Percentiles rank a stretch among this genome's conserved stretches.
phyloP scores from a whole-genome alignment of 345 rosid species.

The Aquilaria yunnanensis region DNA sequence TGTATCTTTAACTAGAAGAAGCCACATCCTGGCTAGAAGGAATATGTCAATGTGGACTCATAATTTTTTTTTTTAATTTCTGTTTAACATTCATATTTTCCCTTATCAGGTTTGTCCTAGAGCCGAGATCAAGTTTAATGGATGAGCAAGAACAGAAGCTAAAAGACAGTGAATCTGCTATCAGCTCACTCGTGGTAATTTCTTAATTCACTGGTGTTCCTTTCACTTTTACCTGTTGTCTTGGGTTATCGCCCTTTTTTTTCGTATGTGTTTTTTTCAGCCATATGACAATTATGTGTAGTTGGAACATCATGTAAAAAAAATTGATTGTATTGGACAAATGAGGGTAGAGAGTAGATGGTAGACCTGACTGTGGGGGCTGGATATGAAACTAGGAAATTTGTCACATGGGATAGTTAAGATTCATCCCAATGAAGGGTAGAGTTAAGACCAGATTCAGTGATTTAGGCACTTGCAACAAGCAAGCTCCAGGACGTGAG shows the following conservation, averaged over 20 bases:
- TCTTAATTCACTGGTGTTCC: background rate
- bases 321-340: too few relatives aligned
- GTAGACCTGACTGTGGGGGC: too few relatives aligned
- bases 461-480: too few relatives aligned
- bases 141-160: conserved; percentile 80
- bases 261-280: background rate
- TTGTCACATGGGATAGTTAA: too few relatives aligned
- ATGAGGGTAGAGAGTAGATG: too few relatives aligned
- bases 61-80: conserved; percentile 16
- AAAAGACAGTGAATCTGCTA: conserved; percentile 80
- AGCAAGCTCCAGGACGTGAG: too few relatives aligned
- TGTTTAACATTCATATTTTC: conserved; percentile 5
- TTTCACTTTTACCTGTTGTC: background rate
- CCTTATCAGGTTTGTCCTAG: conserved; percentile 71
- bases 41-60: conserved; percentile 14
- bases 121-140: conserved; percentile 58
- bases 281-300: background rate
- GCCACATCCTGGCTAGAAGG: background rate
- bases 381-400: too few relatives aligned
- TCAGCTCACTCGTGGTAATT: conserved; percentile 64
- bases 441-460: too few relatives aligned
- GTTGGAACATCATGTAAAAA: too few relatives aligned
- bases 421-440: too few relatives aligned
- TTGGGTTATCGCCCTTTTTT: background rate
- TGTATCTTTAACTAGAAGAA: conserved; percentile 9